A percentile compares a stretch with the other conserved stretches of the same genome.
Conservation (phyloP, 306 rosid species). For the Fragaria iinumae region DNA sequence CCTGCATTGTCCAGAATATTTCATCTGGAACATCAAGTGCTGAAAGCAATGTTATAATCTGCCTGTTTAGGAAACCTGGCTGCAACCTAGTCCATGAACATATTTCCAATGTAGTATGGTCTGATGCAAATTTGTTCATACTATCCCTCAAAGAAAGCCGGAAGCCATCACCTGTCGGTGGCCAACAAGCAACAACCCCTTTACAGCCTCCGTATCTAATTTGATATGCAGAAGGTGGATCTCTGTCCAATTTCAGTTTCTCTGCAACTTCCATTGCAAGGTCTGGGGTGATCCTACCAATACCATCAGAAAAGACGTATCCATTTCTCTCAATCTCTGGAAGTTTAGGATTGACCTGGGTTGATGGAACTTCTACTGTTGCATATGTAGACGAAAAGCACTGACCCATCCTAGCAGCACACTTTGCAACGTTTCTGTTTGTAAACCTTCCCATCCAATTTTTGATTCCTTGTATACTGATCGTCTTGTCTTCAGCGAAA, state of each 20-base stretch:
- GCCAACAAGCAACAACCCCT: conserved; percentile 91
- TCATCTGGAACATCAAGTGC: conserved; percentile 60
- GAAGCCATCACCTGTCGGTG: conserved; percentile 49
- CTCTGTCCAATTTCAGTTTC: conserved; percentile 56
- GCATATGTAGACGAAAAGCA: conserved; percentile 95
- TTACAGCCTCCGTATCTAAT: conserved; percentile 86
- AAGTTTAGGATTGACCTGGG: conserved; percentile 39
- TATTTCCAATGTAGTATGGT: conserved; percentile 64
- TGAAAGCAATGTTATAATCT: conserved; percentile 74
- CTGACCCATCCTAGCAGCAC: conserved; percentile 91
- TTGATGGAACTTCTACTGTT: conserved; percentile 58
- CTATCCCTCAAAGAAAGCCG: conserved; percentile 69
- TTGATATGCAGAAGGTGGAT: conserved; percentile 74
- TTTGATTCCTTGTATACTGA: conserved; percentile 28
- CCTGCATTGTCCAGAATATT: conserved; percentile 76
- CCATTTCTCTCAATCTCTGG: conserved; percentile 57
- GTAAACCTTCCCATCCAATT: conserved; percentile 76
- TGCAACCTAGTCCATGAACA: conserved; percentile 91
- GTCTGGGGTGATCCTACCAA: conserved; percentile 76
- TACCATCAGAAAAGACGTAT: conserved; percentile 77
- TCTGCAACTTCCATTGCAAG: conserved; percentile 76
- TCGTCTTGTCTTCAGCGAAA: conserved; percentile 47
- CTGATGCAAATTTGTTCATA: conserved; percentile 64
- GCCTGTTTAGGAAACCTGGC: conserved; percentile 85
- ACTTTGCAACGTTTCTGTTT: conserved; percentile 58